Percentiles rank a stretch among this genome's conserved stretches.
Evolutionary conservation across 495 filamentous ascomycete species (phyloP).

Genomic region (Aspergillus egyptiacus): DNA sequence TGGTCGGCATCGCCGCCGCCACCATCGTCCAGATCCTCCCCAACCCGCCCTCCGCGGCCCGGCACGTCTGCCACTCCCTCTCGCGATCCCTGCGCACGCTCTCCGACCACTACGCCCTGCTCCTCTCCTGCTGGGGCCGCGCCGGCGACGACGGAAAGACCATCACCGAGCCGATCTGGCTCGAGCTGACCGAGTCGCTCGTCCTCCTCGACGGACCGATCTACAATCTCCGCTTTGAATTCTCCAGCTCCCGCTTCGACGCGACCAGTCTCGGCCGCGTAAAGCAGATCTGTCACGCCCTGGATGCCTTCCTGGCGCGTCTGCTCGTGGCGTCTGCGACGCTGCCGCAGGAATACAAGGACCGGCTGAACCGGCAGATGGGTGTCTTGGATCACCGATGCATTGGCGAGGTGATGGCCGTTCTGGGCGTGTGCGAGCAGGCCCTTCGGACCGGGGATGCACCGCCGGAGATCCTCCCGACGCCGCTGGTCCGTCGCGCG

Average conservation of each 20-base stretch:
- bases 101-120: slow-evolving; percentile 41
- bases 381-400: slow-evolving; percentile 35
- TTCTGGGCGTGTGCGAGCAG: slow-evolving; percentile 35
- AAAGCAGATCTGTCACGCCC: slow-evolving; percentile 29
- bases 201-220: slow-evolving; percentile 29
- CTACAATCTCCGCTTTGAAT: slow-evolving; percentile 32
- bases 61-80: slow-evolving; percentile 37
- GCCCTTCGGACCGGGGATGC: slow-evolving; percentile 38
- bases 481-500: slow-evolving; percentile 32
- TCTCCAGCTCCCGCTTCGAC: slow-evolving; percentile 40
- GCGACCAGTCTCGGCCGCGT: slow-evolving; percentile 29
- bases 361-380: slow-evolving; percentile 21
- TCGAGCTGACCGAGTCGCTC: slow-evolving; percentile 30
- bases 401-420: slow-evolving; percentile 41
- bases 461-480: slow-evolving; percentile 38
- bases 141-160: slow-evolving; percentile 18
- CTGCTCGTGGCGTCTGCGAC: slow-evolving; percentile 32
- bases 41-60: slow-evolving; percentile 36
- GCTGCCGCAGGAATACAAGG: slow-evolving; percentile 27
- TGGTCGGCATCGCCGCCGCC: slow-evolving; percentile 35
- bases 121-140: slow-evolving; percentile 37
- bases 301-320: slow-evolving; percentile 33
- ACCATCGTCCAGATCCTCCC: slow-evolving; percentile 40
- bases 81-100: slow-evolving; percentile 33
- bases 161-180: slow-evolving; percentile 30